Conservation (phyloP, 768 basidiomycete species). For the Clathrus columnatus region DNA sequence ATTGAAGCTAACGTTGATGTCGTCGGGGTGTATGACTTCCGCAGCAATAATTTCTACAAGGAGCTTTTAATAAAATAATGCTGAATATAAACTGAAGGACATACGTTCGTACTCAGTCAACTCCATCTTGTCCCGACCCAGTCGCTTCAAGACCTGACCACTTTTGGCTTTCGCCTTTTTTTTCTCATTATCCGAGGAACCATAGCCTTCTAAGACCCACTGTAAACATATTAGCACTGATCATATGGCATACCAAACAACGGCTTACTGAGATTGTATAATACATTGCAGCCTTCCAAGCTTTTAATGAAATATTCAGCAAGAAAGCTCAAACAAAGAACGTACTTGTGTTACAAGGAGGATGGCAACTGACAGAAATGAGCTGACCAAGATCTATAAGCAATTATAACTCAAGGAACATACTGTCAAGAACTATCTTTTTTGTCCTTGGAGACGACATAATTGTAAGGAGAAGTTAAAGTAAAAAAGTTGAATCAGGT, state of each 20-base stretch:
- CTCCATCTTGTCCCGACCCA: conserved; percentile 65
- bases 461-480: no score
- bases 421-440: conserved; percentile 20
- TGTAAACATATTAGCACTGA: conserved; percentile 20
- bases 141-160: conserved; percentile 55
- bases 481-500: no score
- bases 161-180: conserved; percentile 63
- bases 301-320: background rate
- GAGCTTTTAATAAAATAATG: conserved; percentile 1
- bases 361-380: conserved; percentile 28
- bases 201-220: conserved; percentile 58
- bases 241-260: background rate
- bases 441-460: conserved; percentile 16
- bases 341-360: conserved; percentile 45
- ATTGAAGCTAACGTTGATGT: conserved; percentile 66
- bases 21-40: conserved; percentile 88
- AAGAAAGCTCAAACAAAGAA: background rate
- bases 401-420: no score
- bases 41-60: conserved; percentile 71
- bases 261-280: conserved; percentile 61
- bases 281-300: conserved; percentile 61
- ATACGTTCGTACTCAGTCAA: conserved; percentile 88
- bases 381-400: no score
- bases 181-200: conserved; percentile 34
- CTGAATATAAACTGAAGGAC: conserved; percentile 18